Evolutionary conservation across 2,329 filamentous ascomycete species (phyloP).

Genomic region (Trichoderma hamatum): DNA sequence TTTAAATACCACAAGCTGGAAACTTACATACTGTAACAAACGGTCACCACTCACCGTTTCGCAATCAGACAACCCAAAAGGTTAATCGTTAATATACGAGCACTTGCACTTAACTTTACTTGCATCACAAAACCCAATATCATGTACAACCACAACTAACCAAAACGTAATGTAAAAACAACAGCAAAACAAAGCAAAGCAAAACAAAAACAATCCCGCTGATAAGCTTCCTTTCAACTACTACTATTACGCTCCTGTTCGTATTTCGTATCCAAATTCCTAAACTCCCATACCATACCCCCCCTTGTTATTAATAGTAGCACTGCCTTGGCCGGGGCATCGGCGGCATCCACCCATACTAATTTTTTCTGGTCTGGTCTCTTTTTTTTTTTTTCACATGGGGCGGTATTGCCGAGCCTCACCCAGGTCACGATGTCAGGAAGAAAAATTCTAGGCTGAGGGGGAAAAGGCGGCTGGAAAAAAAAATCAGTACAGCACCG

Average conservation of each 20-base stretch:
- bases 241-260: background rate
- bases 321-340: background rate
- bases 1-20: background rate
- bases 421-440: conserved; percentile 5
- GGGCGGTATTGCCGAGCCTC: conserved; percentile 15
- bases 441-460: background rate
- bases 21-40: background rate
- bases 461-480: background rate
- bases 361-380: background rate
- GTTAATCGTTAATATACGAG: background rate
- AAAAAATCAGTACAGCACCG: background rate
- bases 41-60: background rate
- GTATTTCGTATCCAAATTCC: background rate
- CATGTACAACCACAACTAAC: background rate
- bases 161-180: background rate
- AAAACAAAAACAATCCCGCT: background rate
- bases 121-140: background rate
- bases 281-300: background rate
- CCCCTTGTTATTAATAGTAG: conserved; percentile 23
- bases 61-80: background rate
- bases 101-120: background rate
- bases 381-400: background rate
- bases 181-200: background rate
- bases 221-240: background rate
- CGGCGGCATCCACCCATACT: background rate